Base-by-base conservation (phyloP, 2,329 filamentous ascomycete species). In the Xylariaceae sp. region DNA sequence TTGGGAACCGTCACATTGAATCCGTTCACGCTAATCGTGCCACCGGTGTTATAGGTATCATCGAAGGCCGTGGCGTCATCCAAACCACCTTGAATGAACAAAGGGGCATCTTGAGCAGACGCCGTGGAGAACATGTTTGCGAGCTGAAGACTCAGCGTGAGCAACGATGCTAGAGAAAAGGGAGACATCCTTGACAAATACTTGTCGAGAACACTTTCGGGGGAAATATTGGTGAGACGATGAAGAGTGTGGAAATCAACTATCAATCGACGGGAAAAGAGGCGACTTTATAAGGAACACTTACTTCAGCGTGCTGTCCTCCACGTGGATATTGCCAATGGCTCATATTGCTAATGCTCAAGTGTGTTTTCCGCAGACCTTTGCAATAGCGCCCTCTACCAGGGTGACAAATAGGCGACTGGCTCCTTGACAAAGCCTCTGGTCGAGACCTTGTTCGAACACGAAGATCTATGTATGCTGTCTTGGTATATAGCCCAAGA, bases 1-100 rank as follows among this genome's bases (percentile, higher is more conserved):
- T 73, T 64, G 3, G 72, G 72, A 2, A 76, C 68, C 9, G 54
- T 62, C 34, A 76, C 65, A 13, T 50, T 59, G 49, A 66, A 71
- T 0, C 68, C 68, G 35, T 70, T 71, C 37, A 76, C 65, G 0
- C 54, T 54, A 13, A 76, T 65, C 12, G 57, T 57, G 8, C 72
- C 72, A 16, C 71, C 72, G 6, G 63, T 61, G 48, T 75, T 76
- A 56, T 59, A 67, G 2, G 56, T 46, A n/a, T 59, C 52, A 37
- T 63, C 62, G 6, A 53, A 48, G 3, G 54, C 58, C 1, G 57
- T 56, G 30, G 60, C 63, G 38, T 56, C 62, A 41, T 65, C 55
- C 16, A 61, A 42, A 3, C 48, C 53, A 9, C 61, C 63, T 36
- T 65, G 60, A 8, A 64, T 45, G 38, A 54, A 64, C 16, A 65